Evolutionary conservation across 805 yeast species (phyloP).

Genomic region (Teunomyces funiuensis): DNA sequence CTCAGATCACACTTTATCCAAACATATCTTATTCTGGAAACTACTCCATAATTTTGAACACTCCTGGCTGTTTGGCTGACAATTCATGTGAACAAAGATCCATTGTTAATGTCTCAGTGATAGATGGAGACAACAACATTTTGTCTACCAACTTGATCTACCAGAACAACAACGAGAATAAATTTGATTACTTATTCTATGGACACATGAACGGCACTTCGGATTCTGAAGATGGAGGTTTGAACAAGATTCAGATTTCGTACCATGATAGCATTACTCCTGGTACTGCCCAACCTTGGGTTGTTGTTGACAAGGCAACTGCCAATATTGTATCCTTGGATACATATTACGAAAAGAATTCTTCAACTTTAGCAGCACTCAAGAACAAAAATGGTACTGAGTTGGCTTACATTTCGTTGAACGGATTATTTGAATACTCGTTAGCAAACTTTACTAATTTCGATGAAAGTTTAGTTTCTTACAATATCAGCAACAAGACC

Average conservation of each 20-base stretch:
- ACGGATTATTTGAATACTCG: constrained; percentile 84
- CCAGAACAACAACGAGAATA: constrained; percentile 77
- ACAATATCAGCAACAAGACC: constrained; percentile 17
- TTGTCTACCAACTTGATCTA: constrained; percentile 51
- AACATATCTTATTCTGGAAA: constrained; percentile 71
- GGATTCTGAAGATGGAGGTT: constrained; percentile 38
- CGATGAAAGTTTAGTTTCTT: constrained; percentile 26
- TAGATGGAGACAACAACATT: constrained; percentile 45
- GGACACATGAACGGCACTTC: constrained; percentile 60
- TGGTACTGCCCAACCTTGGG: constrained; percentile 31
- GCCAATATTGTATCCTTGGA: constrained; percentile 51
- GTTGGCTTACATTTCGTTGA: constrained; percentile 42
- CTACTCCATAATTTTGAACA: constrained; percentile 69
- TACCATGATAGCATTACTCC: constrained; percentile 23
- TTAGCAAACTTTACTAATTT: constrained; percentile 57
- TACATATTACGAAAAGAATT: constrained; percentile 26
- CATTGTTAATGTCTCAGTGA: constrained; percentile 71
- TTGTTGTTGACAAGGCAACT: constrained; percentile 72
- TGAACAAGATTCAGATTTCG: constrained; percentile 30
- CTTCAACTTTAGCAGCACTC: constrained; percentile 26
- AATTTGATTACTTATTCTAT: constrained; percentile 73
- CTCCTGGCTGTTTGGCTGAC: constrained; percentile 83
- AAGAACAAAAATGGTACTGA: constrained; percentile 12
- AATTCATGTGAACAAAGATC: constrained; percentile 71
- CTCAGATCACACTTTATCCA: constrained; percentile 55